Evolutionary conservation across 2,329 filamentous ascomycete species (phyloP), one percentile per base, ranked within the genome.

Genomic region (Alternaria sp.): DNA sequence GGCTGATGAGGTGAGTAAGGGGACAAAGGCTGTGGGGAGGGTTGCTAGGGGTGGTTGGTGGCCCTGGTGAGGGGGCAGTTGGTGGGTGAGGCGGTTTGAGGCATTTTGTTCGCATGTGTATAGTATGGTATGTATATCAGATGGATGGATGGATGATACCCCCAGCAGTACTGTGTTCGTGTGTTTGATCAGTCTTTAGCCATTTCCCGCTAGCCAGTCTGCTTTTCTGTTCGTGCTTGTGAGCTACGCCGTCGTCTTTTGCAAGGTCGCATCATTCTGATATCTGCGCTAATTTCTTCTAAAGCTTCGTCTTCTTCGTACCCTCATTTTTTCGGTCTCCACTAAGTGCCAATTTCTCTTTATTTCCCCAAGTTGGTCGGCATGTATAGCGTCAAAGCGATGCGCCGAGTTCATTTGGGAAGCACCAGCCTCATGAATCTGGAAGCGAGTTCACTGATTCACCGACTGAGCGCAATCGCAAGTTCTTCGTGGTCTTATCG

Each of bases 31-130:
- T 21, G 64, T 62, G 10, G 56, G 58, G 1, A 65, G 48, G 26
- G 61, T 63, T 33, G 62, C 63, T 7, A 62, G 63, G 50, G 64
- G 67, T 1, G 67, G 65, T 0, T 71, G 68, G 68, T 71, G 68
- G 68, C 67, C 68, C 52, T 71, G 68, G 67, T 71, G 51, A 68
- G 33, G 31, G 2, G 13, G 7, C 9, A 24, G 1, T 24, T 48
- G 21, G 31, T 48, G 13, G 49, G 48, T 24, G n/a, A 48, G 44
- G 33, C 28, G 28, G 21, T 37, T 53, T 7, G 50, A 23, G 41
- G 41, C 23, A n/a, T 29, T 17, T 23, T 17, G 36, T 13, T 40
- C 36, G 49, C 17, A 41, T 28, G 21, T 40, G 36, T 33, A 51
- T 17, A 41, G 11, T 51, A 51, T 33, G 26, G 37, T 46, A 28